Evolutionary conservation across 352 stramenopile genomes (phyloP), one percentile per base, ranked within the genome.

Genomic region (Halophytophthora batemanensis): DNA sequence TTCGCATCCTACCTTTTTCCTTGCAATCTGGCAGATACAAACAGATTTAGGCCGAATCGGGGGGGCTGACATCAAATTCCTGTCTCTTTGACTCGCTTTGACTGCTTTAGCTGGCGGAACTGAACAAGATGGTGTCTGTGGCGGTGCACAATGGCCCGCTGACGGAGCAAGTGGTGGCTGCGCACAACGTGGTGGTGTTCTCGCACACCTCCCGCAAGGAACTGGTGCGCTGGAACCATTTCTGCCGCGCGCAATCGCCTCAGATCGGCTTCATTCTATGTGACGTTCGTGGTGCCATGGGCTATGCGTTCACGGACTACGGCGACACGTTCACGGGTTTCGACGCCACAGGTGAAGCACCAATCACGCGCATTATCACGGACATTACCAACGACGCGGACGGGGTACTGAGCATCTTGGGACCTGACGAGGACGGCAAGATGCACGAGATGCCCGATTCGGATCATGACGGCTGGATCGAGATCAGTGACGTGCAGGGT

Each of bases 71-170:
- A 22, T 19, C n/a, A 10, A 31, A 40, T n/a, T 39, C 18, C 18
- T 10, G 28, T 42, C 10, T 38, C 33, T 38, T 6, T 13, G 11
- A 13, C 36, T 45, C 45, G 22, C 22, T 36, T 46, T 40, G 42
- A 12, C 22, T 23, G 4, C 25, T 46, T 40, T 53, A 67, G 69
- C 71, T 97, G 25, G 81, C 86, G 25, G 90, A 97, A 61, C 72
- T 97, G 7, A 97, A 97, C 75, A 93, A 93, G 63, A 88, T 95
- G 73, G 87, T 96, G 51, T 69, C 64, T 0, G 82, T 97, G 2
- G 74, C 68, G 8, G 76, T 95, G 50, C 77, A 94, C 64, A 59
- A 70, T 2, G 87, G 87, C 0, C 41, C 58, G 21, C 67, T 90
- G 12, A 89, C 77, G 2, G 77, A 88, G 47, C 73, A 70, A 11